phyloP scores from a whole-genome alignment of 2,329 filamentous ascomycete species.

The Metarhizium robertsii region DNA sequence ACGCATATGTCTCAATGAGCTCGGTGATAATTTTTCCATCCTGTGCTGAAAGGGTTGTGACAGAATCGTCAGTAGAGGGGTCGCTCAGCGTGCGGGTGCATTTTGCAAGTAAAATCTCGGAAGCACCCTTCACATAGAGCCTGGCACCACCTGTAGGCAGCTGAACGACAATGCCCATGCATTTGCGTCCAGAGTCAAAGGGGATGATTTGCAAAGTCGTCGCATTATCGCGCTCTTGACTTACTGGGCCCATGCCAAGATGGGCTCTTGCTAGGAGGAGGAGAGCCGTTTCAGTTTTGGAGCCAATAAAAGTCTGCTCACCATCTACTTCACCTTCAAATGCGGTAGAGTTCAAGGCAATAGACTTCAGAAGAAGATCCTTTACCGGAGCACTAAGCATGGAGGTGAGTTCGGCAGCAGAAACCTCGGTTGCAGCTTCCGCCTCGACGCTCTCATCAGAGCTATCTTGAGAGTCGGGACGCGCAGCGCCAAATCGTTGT shows the following conservation, averaged over 20 bases:
- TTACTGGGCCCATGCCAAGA: constrained; percentile 57
- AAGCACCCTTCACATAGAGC: constrained; percentile 55
- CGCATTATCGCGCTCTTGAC: constrained; percentile 52
- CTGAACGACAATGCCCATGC: constrained; percentile 52
- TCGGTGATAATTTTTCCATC: constrained; percentile 49
- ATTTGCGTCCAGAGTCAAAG: constrained; percentile 68
- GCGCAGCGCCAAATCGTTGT: constrained; percentile 42
- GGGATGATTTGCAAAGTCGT: constrained; percentile 58
- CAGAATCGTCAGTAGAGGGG: constrained; percentile 34
- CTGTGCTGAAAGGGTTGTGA: constrained; percentile 37
- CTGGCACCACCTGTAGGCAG: constrained; percentile 41
- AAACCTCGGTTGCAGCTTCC: constrained; percentile 27
- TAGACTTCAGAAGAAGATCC: constrained; percentile 48
- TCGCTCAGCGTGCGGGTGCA: constrained; percentile 43
- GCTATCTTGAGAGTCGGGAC: constrained; percentile 13
- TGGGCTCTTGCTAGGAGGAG: constrained; percentile 60
- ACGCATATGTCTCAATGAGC: constrained; percentile 70
- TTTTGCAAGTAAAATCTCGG: constrained; percentile 51
- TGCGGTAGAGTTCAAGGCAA: constrained; percentile 61
- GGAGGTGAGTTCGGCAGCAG: constrained; percentile 35
- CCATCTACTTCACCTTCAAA: constrained; percentile 68
- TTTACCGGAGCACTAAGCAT: constrained; percentile 37
- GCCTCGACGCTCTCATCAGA: constrained; percentile 13
- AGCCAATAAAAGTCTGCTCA: constrained; percentile 58
- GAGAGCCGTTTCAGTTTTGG: constrained; percentile 68